phyloP scores from a whole-genome alignment of 2,329 filamentous ascomycete species.

The Fusarium acutatum region DNA sequence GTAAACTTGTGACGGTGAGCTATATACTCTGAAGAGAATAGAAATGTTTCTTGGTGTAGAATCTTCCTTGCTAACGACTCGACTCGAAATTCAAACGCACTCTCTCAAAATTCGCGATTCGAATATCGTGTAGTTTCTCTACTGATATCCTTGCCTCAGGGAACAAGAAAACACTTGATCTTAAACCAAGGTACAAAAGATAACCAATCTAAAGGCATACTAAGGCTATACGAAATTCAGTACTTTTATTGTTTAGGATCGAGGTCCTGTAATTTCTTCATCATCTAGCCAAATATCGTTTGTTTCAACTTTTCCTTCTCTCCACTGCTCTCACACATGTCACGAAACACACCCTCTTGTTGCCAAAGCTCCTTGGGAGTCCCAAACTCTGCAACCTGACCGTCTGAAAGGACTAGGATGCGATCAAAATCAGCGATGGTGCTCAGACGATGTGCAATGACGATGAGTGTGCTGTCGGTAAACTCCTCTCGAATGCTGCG shows the following conservation, averaged over 20 bases:
- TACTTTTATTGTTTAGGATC: not conserved
- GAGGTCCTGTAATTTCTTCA: not conserved
- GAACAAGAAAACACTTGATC: not conserved
- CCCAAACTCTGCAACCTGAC: slow-evolving; percentile 73
- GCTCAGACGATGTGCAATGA: slow-evolving; percentile 79
- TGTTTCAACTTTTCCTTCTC: slow-evolving; percentile 62
- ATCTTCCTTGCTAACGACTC: not conserved
- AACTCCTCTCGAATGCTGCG: slow-evolving; percentile 77
- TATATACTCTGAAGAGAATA: not conserved
- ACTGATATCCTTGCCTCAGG: not conserved
- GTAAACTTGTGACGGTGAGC: not conserved
- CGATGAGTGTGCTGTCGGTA: slow-evolving; percentile 71
- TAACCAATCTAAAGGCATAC: not conserved
- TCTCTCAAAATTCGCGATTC: not conserved
- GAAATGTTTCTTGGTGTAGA: not conserved
- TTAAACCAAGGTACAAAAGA: not conserved
- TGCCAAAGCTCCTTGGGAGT: slow-evolving; percentile 69
- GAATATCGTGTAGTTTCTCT: not conserved
- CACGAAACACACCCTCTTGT: slow-evolving; percentile 63
- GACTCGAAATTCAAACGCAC: not conserved
- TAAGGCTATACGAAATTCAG: not conserved
- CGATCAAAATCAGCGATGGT: slow-evolving; percentile 81
- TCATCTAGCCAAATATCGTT: slow-evolving; percentile 50
- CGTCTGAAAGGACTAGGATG: slow-evolving; percentile 76
- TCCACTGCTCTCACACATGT: slow-evolving; percentile 70